Base-by-base conservation (phyloP, 768 basidiomycete genomes). In the Hericium alpestre region DNA sequence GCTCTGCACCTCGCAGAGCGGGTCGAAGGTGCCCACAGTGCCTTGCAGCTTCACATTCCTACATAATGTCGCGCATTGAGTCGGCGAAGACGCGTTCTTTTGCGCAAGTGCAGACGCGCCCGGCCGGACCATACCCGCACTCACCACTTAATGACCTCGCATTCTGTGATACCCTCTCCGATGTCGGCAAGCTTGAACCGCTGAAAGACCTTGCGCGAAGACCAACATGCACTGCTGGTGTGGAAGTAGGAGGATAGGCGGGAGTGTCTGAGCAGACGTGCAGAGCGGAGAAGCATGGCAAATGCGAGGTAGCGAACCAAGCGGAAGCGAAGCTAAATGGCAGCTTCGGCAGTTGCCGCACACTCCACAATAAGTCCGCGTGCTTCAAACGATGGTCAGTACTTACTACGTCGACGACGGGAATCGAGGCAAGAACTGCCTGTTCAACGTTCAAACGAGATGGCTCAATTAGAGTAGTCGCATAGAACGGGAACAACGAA, bases 121-220 rank as follows among this genome's bases (percentile, higher is more conserved):
- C 32, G 13, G 63, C 65, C 40, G 22, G 65, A 25, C 40, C 25
- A 56, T 55, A 40, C 20, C 18, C 7, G 22, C 13, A 76, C 82
- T 59, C 59, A 87, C 90, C 91, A 93, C 68, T 84, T 85, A 50
- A 94, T 83, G 61, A 93, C 79, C 71, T 94, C 90, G 65, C 88
- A 90, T 69, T 93, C 90, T 22, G 90, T 91, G 62, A 93, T 92
- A 5, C 91, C 91, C 70, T 93, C 90, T 4, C 92, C 90, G 65
- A 93, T 90, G 67, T 91, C 88, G 1, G 88, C 87, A 40, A 90
- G 79, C 57, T 82, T 88, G 74, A 90, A 90, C 9, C 75, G 79
- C 56, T 86, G 73, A n/a, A 76, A 56, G 12, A 73, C 67, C 53
- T 71, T 76, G 23, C 65, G 65, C 2, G 70, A 65, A 1, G 70